A percentile compares a stretch with the other conserved stretches of the same genome.
These are phyloP conservation scores for Cyclocybe aegerita DNA, from an alignment of 768 basidiomycete species.

Conservation along the genomic window DNA sequence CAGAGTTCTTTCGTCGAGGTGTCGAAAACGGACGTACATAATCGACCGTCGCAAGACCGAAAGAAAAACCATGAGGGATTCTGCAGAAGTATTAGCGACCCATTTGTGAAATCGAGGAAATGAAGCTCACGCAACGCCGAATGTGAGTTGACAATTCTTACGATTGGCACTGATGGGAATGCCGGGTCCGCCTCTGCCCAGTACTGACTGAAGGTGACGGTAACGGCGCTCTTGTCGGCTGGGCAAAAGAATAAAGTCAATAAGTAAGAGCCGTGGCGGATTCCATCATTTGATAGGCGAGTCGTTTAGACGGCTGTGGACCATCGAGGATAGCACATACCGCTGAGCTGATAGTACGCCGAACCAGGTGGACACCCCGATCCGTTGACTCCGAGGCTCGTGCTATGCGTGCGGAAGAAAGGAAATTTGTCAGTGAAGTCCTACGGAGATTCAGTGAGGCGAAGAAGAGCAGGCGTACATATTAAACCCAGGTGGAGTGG, in stretches of 20 bases:
- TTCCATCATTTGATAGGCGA: background rate
- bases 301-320: background rate
- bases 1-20: no score
- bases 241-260: background rate
- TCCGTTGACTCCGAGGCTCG: slow-evolving; percentile 19
- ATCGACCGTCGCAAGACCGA: slow-evolving; percentile 23
- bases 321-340: background rate
- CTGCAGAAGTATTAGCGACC: background rate
- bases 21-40: slow-evolving; percentile 11
- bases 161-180: slow-evolving; percentile 20
- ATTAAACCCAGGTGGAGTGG: slow-evolving; percentile 22
- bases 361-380: slow-evolving; percentile 21
- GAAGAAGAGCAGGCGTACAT: slow-evolving; percentile 9
- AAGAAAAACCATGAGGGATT: slow-evolving; percentile 21
- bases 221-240: slow-evolving; percentile 21
- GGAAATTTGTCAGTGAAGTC: background rate
- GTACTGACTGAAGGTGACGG: slow-evolving; percentile 23
- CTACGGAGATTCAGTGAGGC: background rate
- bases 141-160: slow-evolving; percentile 23
- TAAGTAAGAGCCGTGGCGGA: no score
- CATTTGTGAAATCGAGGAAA: background rate
- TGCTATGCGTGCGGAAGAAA: slow-evolving; percentile 9
- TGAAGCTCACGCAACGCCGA: slow-evolving; percentile 18
- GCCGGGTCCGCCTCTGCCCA: slow-evolving; percentile 23
- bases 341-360: slow-evolving; percentile 18